Conservation (phyloP, 306 rosid species). For the Inga laurina region DNA sequence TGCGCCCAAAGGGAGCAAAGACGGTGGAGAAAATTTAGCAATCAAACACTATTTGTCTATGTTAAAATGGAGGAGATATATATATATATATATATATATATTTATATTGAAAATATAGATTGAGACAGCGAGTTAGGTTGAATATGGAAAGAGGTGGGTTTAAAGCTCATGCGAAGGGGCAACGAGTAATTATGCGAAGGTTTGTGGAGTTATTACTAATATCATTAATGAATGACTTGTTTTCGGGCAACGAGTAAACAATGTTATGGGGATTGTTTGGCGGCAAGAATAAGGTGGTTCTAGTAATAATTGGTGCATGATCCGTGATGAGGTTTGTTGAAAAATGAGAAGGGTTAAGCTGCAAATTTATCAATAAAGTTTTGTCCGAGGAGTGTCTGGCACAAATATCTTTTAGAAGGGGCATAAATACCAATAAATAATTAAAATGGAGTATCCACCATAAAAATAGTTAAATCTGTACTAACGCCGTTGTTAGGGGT, state of each 20-base stretch:
- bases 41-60: background rate
- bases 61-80: background rate
- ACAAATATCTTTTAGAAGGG: no score
- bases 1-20: background rate
- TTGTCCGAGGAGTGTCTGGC: no score
- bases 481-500: no score
- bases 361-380: no score
- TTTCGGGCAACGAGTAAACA: no score
- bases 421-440: no score
- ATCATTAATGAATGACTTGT: no score
- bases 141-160: background rate
- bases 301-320: background rate
- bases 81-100: background rate
- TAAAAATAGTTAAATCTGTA: no score
- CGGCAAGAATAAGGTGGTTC: background rate
- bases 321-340: background rate
- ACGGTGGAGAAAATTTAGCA: slow-evolving; percentile 2
- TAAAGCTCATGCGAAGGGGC: background rate
- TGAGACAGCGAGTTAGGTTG: no score
- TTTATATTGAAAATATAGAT: background rate
- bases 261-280: background rate
- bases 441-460: no score
- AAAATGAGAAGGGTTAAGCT: no score
- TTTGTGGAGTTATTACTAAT: background rate
- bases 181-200: background rate